These are phyloP conservation scores for Perkinsus olseni DNA, from an alignment of 169 alveolate genomes.

Conservation along the genomic window DNA sequence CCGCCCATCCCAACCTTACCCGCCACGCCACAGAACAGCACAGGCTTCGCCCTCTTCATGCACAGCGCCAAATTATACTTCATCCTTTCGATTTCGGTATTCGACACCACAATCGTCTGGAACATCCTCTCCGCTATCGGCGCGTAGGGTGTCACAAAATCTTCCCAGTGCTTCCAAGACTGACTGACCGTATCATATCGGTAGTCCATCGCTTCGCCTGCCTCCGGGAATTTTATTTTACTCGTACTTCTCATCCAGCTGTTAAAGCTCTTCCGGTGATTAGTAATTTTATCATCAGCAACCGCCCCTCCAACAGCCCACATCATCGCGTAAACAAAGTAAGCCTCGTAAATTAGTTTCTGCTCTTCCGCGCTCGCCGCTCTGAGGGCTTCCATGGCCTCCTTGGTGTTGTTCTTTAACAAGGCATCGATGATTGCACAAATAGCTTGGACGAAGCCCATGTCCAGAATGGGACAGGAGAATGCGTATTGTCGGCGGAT, in stretches of 20 bases:
- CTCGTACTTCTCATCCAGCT: constrained; percentile 59
- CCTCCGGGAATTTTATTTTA: constrained; percentile 81
- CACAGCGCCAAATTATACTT: constrained; percentile 66
- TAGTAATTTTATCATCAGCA: constrained; percentile 72
- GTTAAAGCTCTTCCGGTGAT: constrained; percentile 56
- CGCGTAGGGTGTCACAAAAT: constrained; percentile 47
- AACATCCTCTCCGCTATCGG: constrained; percentile 53
- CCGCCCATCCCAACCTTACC: constrained; percentile 8
- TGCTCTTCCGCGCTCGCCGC: constrained; percentile 69
- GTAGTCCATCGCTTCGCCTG: constrained; percentile 80
- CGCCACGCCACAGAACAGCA: constrained; percentile 74
- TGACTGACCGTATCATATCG: constrained; percentile 60
- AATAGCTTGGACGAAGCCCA: constrained; percentile 70
- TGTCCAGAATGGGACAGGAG: constrained; percentile 71
- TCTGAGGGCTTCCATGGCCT: constrained; percentile 55
- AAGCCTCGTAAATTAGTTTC: constrained; percentile 81
- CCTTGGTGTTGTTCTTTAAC: constrained; percentile 58
- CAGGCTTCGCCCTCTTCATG: constrained; percentile 68
- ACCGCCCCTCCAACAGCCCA: constrained; percentile 90
- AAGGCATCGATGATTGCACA: constrained; percentile 72
- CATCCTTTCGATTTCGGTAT: constrained; percentile 53
- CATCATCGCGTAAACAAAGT: constrained; percentile 80
- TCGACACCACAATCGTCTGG: constrained; percentile 59
- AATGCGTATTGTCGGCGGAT: constrained; percentile 53
- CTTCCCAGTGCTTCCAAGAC: constrained; percentile 66